Conservation (phyloP, 1,139 yeast genomes). For the Pichia sp. region DNA sequence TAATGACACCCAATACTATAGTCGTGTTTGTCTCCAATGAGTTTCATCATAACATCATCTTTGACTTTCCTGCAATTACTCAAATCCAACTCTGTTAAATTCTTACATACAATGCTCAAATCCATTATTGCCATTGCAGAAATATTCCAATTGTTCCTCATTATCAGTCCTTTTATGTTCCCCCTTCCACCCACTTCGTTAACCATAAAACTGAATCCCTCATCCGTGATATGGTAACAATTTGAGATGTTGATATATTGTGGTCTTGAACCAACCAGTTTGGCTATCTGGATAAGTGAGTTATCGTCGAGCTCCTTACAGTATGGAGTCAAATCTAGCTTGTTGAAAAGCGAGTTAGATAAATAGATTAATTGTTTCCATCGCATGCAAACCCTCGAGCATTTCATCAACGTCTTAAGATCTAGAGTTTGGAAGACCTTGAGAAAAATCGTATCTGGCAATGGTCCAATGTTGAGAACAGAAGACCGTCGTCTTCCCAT, state of each 20-base stretch:
- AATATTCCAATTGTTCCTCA: constrained; percentile 74
- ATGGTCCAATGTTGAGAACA: constrained; percentile 48
- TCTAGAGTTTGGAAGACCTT: constrained; percentile 49
- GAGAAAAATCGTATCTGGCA: constrained; percentile 55
- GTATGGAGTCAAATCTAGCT: constrained; percentile 55
- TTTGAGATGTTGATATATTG: constrained; percentile 57
- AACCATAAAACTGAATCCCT: constrained; percentile 65
- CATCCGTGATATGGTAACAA: constrained; percentile 74
- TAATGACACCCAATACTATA: constrained; percentile 49
- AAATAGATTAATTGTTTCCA: constrained; percentile 65
- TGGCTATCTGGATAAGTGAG: constrained; percentile 53
- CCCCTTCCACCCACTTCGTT: constrained; percentile 69
- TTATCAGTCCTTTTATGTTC: constrained; percentile 46
- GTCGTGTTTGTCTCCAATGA: constrained; percentile 50
- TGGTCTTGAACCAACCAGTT: constrained; percentile 69
- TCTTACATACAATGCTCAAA: constrained; percentile 57
- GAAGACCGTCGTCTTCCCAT: constrained; percentile 53
- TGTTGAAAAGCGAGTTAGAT: constrained; percentile 47
- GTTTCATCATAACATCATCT: constrained; percentile 63
- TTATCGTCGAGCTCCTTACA: constrained; percentile 57
- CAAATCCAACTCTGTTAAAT: constrained; percentile 56
- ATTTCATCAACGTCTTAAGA: constrained; percentile 53
- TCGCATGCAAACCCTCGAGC: constrained; percentile 52
- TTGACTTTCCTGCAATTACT: constrained; percentile 70
- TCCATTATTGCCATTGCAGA: constrained; percentile 81